Base-by-base conservation (phyloP, 306 rosid genomes). In the Corylus heterophylla region DNA sequence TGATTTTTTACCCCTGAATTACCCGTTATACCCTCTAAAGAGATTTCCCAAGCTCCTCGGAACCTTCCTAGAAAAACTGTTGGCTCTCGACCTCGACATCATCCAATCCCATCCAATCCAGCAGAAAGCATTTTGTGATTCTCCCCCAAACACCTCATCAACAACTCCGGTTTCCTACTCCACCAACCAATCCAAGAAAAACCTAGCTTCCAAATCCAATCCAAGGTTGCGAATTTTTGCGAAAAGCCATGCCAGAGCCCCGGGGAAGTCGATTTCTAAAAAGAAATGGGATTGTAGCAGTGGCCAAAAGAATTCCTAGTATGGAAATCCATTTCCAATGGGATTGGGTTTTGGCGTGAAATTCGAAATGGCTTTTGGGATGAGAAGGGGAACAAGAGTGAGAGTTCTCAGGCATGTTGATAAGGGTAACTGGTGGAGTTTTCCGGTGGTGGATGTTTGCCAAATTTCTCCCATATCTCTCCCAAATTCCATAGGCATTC, bases 391-490 rank as follows among this genome's bases (percentile, higher is more conserved):
- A 22, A 0, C 78, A 16, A 83, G 76, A 56, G 88, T 88, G 18
- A 86, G 90, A 4, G 96, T 97, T 16, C 76, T 93, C 62, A 86
- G 97, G 42, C 88, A 74, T 3, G 96, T 87, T 0, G 90, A 93
- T 50, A 88, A 91, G 1, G 88, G 82, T 4, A 89, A 89, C 37
- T 95, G 98, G 96, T 95, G 98, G 98, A 85, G 88, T 31, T 91
- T 89, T 14, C 93, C 98, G 47, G 83, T 94, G 1, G 97, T 95
- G 45, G 96, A 95, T 51, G 90, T 95, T 13, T 85, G 71, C 25
- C 83, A 88, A 74, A 93, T 95, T 72, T 95, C 98, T 8, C 99
- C 25, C 83, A 88, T 73, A 93, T 95, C 74, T 95, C 98, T 8
- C 99, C 98, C 4, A 90, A 78, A 70, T 82, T 91, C 35, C 74